A percentile compares a stretch with the other conserved stretches of the same genome.
Evolutionary conservation across 192 early-diverging fungal species (phyloP).

Genomic region (Umbelopsis sp.): DNA sequence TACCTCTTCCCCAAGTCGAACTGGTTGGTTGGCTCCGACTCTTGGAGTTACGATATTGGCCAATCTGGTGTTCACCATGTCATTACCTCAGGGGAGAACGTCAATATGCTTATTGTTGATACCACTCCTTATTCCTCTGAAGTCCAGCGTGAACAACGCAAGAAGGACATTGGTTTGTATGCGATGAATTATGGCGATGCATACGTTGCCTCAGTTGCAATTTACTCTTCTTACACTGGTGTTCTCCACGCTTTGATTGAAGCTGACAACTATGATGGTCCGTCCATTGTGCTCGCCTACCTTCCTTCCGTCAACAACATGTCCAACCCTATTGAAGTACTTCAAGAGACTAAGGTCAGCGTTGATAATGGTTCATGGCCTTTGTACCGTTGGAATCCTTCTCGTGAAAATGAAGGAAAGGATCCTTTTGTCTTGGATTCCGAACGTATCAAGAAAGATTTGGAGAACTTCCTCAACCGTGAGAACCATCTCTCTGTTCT

Average conservation of each 20-base stretch:
- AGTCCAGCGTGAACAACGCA: constrained; percentile 61
- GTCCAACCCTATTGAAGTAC: constrained; percentile 66
- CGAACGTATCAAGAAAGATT: constrained; percentile 75
- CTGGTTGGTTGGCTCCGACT: constrained; percentile 91
- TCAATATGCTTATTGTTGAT: constrained; percentile 93
- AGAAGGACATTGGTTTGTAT: constrained; percentile 95
- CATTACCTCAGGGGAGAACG: constrained; percentile 77
- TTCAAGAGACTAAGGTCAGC: constrained; percentile 89
- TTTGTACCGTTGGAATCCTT: constrained; percentile 93
- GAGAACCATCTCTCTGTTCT: constrained; percentile 84
- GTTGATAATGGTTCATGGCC: constrained; percentile 93
- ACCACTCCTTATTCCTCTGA: constrained; percentile 74
- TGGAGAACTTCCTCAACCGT: constrained; percentile 81
- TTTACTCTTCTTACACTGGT: constrained; percentile 87
- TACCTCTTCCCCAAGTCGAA: constrained; percentile 67
- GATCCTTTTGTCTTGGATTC: constrained; percentile 76
- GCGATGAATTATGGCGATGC: constrained; percentile 92
- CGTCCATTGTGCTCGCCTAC: constrained; percentile 88
- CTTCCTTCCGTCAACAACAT: constrained; percentile 65
- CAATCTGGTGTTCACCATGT: constrained; percentile 91
- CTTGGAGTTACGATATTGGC: constrained; percentile 86
- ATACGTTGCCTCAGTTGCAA: constrained; percentile 90
- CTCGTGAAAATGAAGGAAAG: constrained; percentile 55
- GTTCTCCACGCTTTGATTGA: constrained; percentile 87
- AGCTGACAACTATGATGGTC: constrained; percentile 88